A percentile compares a stretch with the other conserved stretches of the same genome.
phyloP scores from a whole-genome alignment of 2,329 filamentous ascomycete species.

The Trichothecium sympodiale region DNA sequence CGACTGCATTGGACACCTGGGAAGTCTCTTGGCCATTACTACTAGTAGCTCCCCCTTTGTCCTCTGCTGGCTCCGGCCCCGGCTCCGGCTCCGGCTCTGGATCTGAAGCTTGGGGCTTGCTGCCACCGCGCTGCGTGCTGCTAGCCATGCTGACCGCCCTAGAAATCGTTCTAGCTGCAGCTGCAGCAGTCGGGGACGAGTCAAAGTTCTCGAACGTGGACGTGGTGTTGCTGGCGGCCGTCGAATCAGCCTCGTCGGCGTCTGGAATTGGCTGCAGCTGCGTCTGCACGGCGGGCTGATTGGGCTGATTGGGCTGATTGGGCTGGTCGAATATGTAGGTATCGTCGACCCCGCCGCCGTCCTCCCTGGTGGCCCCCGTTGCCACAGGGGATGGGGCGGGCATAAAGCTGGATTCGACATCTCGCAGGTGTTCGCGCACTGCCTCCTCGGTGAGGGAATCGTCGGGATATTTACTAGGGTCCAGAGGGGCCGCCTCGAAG shows the following conservation, averaged over 20 bases:
- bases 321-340: slow-evolving; percentile 46
- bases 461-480: slow-evolving; percentile 20
- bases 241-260: slow-evolving; percentile 13
- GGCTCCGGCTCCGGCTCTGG: slow-evolving; percentile 9
- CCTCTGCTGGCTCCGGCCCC: slow-evolving; percentile 15
- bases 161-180: slow-evolving; percentile 40
- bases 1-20: slow-evolving; percentile 14
- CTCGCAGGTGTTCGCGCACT: slow-evolving; percentile 45
- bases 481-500: slow-evolving; percentile 26
- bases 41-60: slow-evolving; percentile 6
- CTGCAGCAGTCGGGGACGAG: slow-evolving; percentile 46
- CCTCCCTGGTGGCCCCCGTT: slow-evolving; percentile 25
- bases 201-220: slow-evolving; percentile 41
- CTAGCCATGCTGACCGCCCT: slow-evolving; percentile 34
- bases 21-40: slow-evolving; percentile 17
- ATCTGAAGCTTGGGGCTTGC: neutral
- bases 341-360: slow-evolving; percentile 37
- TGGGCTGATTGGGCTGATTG: too few species aligned
- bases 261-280: slow-evolving; percentile 2
- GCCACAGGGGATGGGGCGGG: slow-evolving; percentile 46
- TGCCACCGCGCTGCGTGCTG: slow-evolving; percentile 12
- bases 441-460: slow-evolving; percentile 42
- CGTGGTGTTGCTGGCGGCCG: slow-evolving; percentile 29
- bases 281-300: slow-evolving; percentile 17
- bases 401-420: slow-evolving; percentile 56